These are phyloP conservation scores for Camellia japonica DNA, from an alignment of 148 eudicot species.

Conservation along the genomic window DNA sequence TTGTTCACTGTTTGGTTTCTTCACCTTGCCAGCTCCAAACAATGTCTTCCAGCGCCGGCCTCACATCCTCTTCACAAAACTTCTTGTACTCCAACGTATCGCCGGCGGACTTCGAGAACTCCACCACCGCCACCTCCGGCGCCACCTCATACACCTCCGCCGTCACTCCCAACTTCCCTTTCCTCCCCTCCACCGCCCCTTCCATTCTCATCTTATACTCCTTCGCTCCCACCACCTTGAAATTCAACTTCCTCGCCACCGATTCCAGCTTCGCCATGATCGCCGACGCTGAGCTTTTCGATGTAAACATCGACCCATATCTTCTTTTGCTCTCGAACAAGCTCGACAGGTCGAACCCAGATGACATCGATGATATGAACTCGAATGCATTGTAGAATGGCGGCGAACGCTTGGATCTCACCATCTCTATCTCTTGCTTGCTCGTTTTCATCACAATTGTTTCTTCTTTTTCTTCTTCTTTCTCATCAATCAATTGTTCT, in stretches of 20 bases:
- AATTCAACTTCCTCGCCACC: conserved; percentile 47
- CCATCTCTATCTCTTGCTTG: too few species aligned
- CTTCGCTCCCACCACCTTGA: conserved; percentile 34
- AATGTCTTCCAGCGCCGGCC: conserved; percentile 73
- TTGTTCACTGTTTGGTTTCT: conserved; percentile 24
- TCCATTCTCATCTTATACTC: conserved; percentile 55
- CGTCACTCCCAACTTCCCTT: conserved; percentile 55
- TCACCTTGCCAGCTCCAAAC: conserved; percentile 97
- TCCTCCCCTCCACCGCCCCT: conserved; percentile 60
- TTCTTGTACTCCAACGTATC: conserved; percentile 80
- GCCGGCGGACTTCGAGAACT: conserved; percentile 72
- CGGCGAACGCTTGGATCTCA: too few species aligned
- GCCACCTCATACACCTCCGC: conserved; percentile 91
- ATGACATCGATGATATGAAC: too few species aligned
- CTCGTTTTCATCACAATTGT: too few species aligned
- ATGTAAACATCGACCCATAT: conserved; percentile 16
- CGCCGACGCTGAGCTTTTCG: neutral
- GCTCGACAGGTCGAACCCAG: too few species aligned
- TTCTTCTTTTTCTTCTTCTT: too few species aligned
- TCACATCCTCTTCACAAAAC: conserved; percentile 72
- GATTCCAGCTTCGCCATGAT: conserved; percentile 23
- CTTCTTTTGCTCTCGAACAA: neutral
- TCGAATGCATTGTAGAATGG: too few species aligned
- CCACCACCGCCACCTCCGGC: conserved; percentile 78
- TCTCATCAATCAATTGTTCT: too few species aligned